These are phyloP conservation scores for Lathyrus aphaca DNA, from an alignment of 306 rosid species.

Conservation along the genomic window DNA sequence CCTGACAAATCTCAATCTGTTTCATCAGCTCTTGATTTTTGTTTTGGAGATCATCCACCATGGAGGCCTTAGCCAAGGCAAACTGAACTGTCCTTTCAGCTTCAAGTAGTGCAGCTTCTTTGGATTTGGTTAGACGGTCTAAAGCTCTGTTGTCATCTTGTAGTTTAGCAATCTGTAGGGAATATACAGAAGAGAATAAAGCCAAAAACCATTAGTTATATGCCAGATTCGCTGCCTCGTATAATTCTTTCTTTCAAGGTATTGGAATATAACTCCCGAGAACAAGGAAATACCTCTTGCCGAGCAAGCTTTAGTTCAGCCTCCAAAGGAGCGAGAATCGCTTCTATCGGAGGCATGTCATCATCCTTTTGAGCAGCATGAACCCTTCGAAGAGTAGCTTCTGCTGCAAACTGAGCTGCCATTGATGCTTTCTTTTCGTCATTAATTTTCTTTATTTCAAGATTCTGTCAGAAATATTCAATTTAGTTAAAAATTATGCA, in stretches of 20 bases:
- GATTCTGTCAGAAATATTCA: slow-evolving; percentile 68
- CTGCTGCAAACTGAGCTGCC: slow-evolving; percentile 99
- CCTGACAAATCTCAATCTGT: slow-evolving; percentile 99
- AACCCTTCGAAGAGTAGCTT: slow-evolving; percentile 95
- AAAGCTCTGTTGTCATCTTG: slow-evolving; percentile 97
- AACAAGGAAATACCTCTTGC: slow-evolving; percentile 65
- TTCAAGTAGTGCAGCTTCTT: slow-evolving; percentile 97
- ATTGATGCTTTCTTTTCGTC: slow-evolving; percentile 98
- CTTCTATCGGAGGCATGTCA: slow-evolving; percentile 99
- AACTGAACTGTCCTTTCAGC: slow-evolving; percentile 97
- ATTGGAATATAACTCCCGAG: slow-evolving; percentile 31
- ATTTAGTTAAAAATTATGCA: slow-evolving; percentile 28
- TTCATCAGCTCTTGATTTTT: slow-evolving; percentile 97
- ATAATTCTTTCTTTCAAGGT: slow-evolving; percentile 11
- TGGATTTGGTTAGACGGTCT: slow-evolving; percentile 97
- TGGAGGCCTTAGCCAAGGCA: slow-evolving; percentile 97
- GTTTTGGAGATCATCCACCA: slow-evolving; percentile 99
- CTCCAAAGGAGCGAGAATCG: slow-evolving; percentile 94
- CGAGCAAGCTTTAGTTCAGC: slow-evolving; percentile 97
- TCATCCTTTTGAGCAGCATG: slow-evolving; percentile 99
- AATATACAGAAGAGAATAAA: slow-evolving; percentile 31
- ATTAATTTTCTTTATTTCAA: slow-evolving; percentile 91
- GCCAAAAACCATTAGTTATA: slow-evolving; percentile 14
- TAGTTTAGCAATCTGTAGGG: slow-evolving; percentile 87
- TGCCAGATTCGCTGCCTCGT: slow-evolving; percentile 1